Base-by-base conservation (phyloP, 2,329 filamentous ascomycete genomes). In the Apiospora pterosperma region DNA sequence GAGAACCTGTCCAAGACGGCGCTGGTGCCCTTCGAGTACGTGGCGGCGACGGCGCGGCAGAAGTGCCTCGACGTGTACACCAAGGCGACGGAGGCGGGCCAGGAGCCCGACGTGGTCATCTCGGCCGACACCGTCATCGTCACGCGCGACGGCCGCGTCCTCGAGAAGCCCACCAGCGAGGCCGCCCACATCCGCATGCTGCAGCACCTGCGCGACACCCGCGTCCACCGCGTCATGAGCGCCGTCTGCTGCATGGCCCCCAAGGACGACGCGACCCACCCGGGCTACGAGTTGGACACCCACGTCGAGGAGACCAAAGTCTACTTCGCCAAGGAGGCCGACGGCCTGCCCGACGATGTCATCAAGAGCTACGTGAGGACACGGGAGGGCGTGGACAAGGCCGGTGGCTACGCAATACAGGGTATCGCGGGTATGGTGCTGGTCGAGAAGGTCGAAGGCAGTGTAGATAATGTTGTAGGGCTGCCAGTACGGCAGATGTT, bases 391-490 rank as follows among this genome's bases (percentile, higher is more conserved):
- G 93, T 88, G 12, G 96, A 98, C 78, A 99, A 98, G 82, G 96
- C 96, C 0, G 96, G 96, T 2, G 96, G 96, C 0, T 99, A 99
- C 77, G 96, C 93, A 1, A 87, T 99, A 62, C 96, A 99, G 78
- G 96, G 95, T 0, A 82, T 95, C 12, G 96, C 92, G 1, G 90
- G 92, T 10, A 89, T 97, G 75, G 83, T 99, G 66, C 78, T 99
- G 64, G 89, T 99, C 14, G 93, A 97, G 76, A 90, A 85, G 77
- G 91, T 99, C 69, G 92, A 97, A 68, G 96, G 96, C 12, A 89
- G 88, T 63, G 92, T 93, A 72, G 96, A 99, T 81, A 98, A 98
- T 77, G 96, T 98, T 1, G 89, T 99, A 34, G 96, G 96, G 0
- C 76, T 99, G 76, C 96, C 96, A 8, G 83, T 98, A 68, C 86